These are phyloP conservation scores for Antonospora locustae DNA, from an alignment of 371 early-diverging fungal genomes.

Conservation along the genomic window DNA sequence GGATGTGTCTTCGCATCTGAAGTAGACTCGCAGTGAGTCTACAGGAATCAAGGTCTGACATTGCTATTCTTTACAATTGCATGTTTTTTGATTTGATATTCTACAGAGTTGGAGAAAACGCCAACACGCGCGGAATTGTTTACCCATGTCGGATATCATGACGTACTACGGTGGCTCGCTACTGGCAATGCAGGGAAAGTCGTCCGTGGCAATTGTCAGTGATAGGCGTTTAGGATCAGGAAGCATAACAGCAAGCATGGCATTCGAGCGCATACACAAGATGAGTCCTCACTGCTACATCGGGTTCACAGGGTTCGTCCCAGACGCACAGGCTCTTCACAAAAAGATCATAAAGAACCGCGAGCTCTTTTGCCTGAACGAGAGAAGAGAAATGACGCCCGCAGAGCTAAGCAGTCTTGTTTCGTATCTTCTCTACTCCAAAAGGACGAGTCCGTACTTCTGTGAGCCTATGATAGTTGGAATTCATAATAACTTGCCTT, in stretches of 20 bases:
- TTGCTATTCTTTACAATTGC: no score
- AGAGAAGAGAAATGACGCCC: conserved; percentile 85
- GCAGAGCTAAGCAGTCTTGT: conserved; percentile 78
- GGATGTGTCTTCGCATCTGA: no score
- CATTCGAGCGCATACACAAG: conserved; percentile 78
- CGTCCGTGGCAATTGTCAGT: conserved; percentile 85
- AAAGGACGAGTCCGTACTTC: conserved; percentile 83
- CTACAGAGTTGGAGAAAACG: no score
- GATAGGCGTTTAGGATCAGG: conserved; percentile 73
- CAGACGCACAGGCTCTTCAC: conserved; percentile 82
- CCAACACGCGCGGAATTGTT: conserved; percentile 1
- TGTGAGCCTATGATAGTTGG: conserved; percentile 86
- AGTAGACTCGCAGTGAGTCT: no score
- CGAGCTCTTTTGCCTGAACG: conserved; percentile 84
- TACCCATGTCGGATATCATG: conserved; percentile 47
- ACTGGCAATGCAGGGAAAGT: conserved; percentile 92
- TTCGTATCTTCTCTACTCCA: conserved; percentile 87
- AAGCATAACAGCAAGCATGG: conserved; percentile 72
- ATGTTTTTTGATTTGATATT: no score
- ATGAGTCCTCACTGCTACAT: conserved; percentile 69
- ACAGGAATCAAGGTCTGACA: no score
- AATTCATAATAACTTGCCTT: conserved; percentile 63
- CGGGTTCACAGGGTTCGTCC: conserved; percentile 82
- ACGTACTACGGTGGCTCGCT: conserved; percentile 60
- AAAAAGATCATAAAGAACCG: conserved; percentile 71